phyloP scores from a whole-genome alignment of 805 yeast species.

The Metschnikowia colocasiae region DNA sequence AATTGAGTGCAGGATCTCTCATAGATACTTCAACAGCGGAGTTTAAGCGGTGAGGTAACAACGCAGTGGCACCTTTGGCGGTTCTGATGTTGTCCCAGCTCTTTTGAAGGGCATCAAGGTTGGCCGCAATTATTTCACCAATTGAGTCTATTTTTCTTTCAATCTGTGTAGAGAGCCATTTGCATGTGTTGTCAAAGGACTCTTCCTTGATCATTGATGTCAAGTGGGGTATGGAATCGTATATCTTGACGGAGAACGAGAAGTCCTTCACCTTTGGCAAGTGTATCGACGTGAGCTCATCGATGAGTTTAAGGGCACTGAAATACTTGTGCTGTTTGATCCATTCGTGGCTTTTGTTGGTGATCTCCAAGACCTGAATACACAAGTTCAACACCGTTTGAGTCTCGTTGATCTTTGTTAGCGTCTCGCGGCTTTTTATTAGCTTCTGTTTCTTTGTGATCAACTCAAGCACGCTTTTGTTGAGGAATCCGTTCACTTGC shows the following conservation, averaged over 20 bases:
- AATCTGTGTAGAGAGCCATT: constrained; percentile 58
- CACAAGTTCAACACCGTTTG: constrained; percentile 65
- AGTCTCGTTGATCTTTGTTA: constrained; percentile 68
- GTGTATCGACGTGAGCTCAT: constrained; percentile 66
- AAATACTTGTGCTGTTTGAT: constrained; percentile 73
- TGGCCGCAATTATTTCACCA: constrained; percentile 55
- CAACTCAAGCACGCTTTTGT: constrained; percentile 63
- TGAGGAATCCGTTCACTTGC: constrained; percentile 54
- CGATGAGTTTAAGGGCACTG: constrained; percentile 79
- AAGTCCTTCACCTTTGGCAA: constrained; percentile 68
- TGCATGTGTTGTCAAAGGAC: constrained; percentile 59
- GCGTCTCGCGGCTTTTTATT: constrained; percentile 59
- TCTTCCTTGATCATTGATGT: constrained; percentile 71
- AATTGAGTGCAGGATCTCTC: constrained; percentile 51
- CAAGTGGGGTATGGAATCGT: constrained; percentile 72
- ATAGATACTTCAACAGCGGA: constrained; percentile 82
- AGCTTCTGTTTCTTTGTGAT: constrained; percentile 57
- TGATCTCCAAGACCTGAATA: constrained; percentile 76
- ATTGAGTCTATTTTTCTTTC: constrained; percentile 57
- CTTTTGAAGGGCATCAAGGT: constrained; percentile 52
- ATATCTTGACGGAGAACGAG: constrained; percentile 70
- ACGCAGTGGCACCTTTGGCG: constrained; percentile 35
- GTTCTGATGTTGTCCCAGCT: constrained; percentile 54
- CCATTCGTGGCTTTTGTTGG: constrained; percentile 80
- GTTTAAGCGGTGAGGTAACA: constrained; percentile 64